Evolutionary conservation across 768 basidiomycete genomes (phyloP), one percentile per base, ranked within the genome.

Genomic region (Filobasidium floriforme): DNA sequence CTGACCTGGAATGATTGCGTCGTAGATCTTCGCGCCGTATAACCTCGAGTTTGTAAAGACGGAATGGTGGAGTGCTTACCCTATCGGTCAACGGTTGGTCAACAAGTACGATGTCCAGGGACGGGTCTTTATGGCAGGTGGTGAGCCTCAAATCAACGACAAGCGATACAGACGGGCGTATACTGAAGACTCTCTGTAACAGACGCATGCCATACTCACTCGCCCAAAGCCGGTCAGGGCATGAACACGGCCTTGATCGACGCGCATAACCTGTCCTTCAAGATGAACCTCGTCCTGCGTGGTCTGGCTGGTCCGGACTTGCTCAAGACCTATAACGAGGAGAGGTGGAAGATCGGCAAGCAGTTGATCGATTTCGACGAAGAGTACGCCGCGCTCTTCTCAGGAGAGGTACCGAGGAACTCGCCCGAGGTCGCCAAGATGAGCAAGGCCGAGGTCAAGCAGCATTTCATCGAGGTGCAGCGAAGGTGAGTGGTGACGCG

Each of bases 261-360:
- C 67, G 37, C 70, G 7, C 66, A 68, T 61, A 70, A 70, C 65
- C 49, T 70, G 41, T 61, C 63, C 10, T 68, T 68, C 63, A 68
- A 68, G 49, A 32, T 68, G 29, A 64, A 68, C 63, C 51, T 68
- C 37, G 77, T 78, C 14, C 59, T 77, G 5, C 71, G 70, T 7
- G 73, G 73, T 15, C 74, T 74, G 69, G 72, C 73, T 14, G 66
- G 67, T 24, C 62, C 67, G 1, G 66, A 70, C 7, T 60, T 79
- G 29, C 72, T 77, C 4, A 71, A 71, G 37, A 76, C 75, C 1
- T 79, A 77, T 66, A 70, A 77, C 55, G 62, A 52, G 18, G 77
- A 79, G 65, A 61, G 77, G 55, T 70, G 75, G 59, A 68, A 66
- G 55, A 68, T 70, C 41, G 67, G 67, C 28, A 68, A 68, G 59